phyloP scores from a whole-genome alignment of 73 alveolate genomes.

The Breviolum minutum region DNA sequence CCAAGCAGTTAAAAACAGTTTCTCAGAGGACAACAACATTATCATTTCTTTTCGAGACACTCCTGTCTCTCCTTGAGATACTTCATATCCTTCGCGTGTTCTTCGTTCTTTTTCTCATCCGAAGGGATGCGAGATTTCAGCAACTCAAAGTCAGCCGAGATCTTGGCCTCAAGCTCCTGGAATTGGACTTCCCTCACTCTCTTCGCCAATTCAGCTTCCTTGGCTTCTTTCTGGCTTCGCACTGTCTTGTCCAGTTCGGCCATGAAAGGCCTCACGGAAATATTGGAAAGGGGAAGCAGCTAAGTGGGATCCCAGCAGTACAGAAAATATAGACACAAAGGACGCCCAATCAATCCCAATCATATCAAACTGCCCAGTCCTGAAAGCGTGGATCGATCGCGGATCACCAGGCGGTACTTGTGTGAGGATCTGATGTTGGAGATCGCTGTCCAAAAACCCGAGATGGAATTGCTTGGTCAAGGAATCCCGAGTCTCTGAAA shows the following conservation, averaged over 20 bases:
- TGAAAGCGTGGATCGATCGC: background rate
- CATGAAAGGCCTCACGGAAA: background rate
- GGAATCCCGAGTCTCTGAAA: background rate
- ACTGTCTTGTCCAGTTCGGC: background rate
- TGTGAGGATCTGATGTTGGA: background rate
- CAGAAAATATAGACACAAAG: background rate
- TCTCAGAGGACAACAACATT: background rate
- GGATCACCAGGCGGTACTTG: background rate
- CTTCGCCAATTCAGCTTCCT: background rate
- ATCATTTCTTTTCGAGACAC: background rate
- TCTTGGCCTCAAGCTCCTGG: background rate
- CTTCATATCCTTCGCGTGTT: slow-evolving; percentile 17
- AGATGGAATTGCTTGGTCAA: background rate
- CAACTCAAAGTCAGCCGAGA: background rate
- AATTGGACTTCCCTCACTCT: background rate
- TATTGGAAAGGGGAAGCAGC: background rate
- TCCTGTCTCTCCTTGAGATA: background rate
- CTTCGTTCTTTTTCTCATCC: background rate
- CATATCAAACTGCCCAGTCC: background rate
- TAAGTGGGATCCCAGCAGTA: background rate
- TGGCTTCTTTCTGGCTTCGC: background rate
- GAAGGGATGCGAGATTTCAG: background rate
- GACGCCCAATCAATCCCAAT: background rate
- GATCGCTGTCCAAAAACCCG: background rate
- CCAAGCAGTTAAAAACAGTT: background rate